Evolutionary conservation across 1,139 yeast genomes (phyloP), one percentile per base, ranked within the genome.

Genomic region (Yamadazyma jaroonii): DNA sequence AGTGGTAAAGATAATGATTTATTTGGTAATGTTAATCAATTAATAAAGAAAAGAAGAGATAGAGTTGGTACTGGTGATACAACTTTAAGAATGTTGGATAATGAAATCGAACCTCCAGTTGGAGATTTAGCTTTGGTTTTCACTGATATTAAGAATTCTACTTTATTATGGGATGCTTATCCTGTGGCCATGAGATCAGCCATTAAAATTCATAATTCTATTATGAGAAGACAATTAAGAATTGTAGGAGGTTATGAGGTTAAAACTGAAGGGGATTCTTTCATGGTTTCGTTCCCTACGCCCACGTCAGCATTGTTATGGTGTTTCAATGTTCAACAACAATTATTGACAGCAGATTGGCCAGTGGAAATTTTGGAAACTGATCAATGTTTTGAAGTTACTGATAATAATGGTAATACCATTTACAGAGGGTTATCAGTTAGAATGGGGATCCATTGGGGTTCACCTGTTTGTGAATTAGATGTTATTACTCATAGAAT

Each of bases 401-500:
- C 81, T n/a, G 96, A 88, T 57, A 71, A 72, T 8, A 59, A 73
- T 10, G 85, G 84, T 1, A 71, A 67, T 31, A 58, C 79, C 1
- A 75, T 92, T 6, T 92, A 83, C 60, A 71, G 95, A 41, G 99
- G 99, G 2, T 64, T 92, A 36, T 84, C 95, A 1, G 99, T 92
- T 9, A 78, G 99, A 54, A 92, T 92, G 97, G 98, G 98, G 44
- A 78, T 88, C 35, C 97, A 92, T 60, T 92, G 97, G 96, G 99
- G 99, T 41, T 73, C 85, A 1, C 98, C 99, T 0, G 97, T 92
- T 33, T 88, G 96, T 53, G 99, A 94, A 57, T 79, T 86, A 4
- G 98, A 92, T 67, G 84, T 92, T 40, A 89, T 90, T 39, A 92
- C 98, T 0, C 79, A 90, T 47, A 81, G 99, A 67, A 92, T 94